Base-by-base conservation (phyloP, 2,329 filamentous ascomycete genomes). In the Arthrobotrys iridis region DNA sequence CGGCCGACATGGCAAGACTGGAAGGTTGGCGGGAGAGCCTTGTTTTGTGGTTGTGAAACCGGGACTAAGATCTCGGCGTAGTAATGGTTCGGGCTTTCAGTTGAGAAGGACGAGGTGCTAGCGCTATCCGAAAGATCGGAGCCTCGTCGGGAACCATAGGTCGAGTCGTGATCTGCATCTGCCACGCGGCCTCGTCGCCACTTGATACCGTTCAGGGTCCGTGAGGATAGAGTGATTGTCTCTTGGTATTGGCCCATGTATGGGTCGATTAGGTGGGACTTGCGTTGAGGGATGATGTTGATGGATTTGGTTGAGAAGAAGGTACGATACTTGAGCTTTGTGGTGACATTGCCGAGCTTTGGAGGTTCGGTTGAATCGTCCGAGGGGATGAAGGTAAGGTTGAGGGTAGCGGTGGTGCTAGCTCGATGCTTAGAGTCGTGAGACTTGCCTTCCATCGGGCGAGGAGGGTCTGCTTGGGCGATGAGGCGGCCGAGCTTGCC, bases 1-100 rank as follows among this genome's bases (percentile, higher is more conserved):
- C 90, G 85, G n/a, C 87, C 88, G 46, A 88, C 83, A 62, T 91
- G 85, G 80, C 90, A 92, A 40, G 86, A 85, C 82, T 91, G 88
- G 82, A 92, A 92, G 1, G 89, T 89, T 0, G 90, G 90, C 18
- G 90, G 82, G 80, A 90, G 90, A 24, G 85, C 83, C 78, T 89
- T 90, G 76, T 83, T 83, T n/a, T 80, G 79, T 0, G 90, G 89
- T 0, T 91, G 84, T 0, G 85, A 85, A 78, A 91, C 83, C 0
- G 90, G 90, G 1, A 91, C 86, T 1, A 90, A 80, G 35, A 92
- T 82, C n/a, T 84, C 84, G 4, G 89, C 85, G 1, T 87, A 88
- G 81, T 90, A 91, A 81, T 79, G 79, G 70, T 62, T 60, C 15
- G 75, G 64, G 15, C 28, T 40, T 20, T 68, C 63, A 26, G 41